Conservation (phyloP, 2,329 filamentous ascomycete genomes). For the Verticillium dahliae region DNA sequence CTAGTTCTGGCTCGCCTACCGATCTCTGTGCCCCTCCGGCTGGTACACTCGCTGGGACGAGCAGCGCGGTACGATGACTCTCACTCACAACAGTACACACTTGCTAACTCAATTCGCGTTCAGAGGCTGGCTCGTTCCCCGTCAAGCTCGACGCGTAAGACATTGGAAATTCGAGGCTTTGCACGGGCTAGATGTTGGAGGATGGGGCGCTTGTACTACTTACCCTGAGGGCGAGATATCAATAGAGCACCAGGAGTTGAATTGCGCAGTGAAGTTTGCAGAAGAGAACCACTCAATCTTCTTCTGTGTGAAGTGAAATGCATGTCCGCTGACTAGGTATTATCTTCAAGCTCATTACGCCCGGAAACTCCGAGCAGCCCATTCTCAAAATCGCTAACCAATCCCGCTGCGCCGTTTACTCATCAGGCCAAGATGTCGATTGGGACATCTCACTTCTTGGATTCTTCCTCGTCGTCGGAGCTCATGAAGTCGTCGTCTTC, state of each 20-base stretch:
- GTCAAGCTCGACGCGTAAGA: constrained; percentile 55
- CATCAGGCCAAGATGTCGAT: background rate
- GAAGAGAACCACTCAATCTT: background rate
- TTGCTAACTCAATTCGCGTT: constrained; percentile 8
- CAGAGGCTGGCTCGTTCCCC: constrained; percentile 64
- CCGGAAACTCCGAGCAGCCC: background rate
- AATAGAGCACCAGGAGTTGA: constrained; percentile 8
- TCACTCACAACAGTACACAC: background rate
- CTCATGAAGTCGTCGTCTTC: constrained; percentile 73
- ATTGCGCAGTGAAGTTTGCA: background rate
- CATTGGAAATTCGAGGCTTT: constrained; percentile 8
- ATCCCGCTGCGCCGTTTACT: background rate
- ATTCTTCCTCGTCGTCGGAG: constrained; percentile 51
- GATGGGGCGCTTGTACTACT: constrained; percentile 27
- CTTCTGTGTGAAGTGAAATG: background rate
- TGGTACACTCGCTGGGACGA: constrained; percentile 97
- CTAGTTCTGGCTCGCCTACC: constrained; percentile 94
- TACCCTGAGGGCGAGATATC: constrained; percentile 15
- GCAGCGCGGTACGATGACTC: constrained; percentile 69
- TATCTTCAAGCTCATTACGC: background rate
- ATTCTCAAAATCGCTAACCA: background rate
- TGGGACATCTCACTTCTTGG: constrained; percentile 16
- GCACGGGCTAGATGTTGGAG: constrained; percentile 8
- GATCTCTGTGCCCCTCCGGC: constrained; percentile 90
- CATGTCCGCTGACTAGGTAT: background rate